These are phyloP conservation scores for Vanrija humicola DNA, from an alignment of 1,284 basidiomycete genomes.

Conservation along the genomic window DNA sequence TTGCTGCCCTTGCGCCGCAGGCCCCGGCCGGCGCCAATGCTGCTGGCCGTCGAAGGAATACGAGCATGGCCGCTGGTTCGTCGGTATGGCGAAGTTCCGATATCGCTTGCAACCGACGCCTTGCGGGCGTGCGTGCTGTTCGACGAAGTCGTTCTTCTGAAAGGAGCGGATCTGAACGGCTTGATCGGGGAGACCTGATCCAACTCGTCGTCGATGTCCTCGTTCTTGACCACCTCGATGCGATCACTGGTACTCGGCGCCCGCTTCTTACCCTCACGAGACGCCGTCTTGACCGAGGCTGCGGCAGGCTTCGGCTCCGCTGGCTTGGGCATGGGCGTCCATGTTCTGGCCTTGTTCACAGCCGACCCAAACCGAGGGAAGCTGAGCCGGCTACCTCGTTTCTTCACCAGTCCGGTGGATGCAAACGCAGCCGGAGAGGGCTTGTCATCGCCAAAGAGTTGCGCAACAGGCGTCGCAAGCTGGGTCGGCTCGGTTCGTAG, in stretches of 20 bases:
- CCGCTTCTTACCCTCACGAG: too few species aligned
- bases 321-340: constrained; percentile 2
- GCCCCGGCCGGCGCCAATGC: constrained; percentile 30
- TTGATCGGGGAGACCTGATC: constrained; percentile 14
- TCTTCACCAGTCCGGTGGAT: constrained; percentile 46
- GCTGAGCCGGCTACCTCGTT: constrained; percentile 32
- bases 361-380: constrained; percentile 27
- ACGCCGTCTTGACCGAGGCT: neutral
- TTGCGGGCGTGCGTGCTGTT: constrained; percentile 13
- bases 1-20: constrained; percentile 45
- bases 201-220: constrained; percentile 9
- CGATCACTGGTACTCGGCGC: neutral
- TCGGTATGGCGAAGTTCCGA: constrained; percentile 8
- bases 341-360: constrained; percentile 7
- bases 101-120: constrained; percentile 12
- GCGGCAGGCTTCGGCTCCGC: neutral
- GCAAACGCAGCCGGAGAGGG: constrained; percentile 48
- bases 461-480: constrained; percentile 28
- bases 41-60: constrained; percentile 15
- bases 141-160: constrained; percentile 1
- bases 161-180: constrained; percentile 4
- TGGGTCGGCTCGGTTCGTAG: neutral
- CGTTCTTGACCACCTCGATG: neutral
- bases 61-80: constrained; percentile 8
- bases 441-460: constrained; percentile 39